Percentiles rank a stretch among this genome's conserved stretches.
Evolutionary conservation across 2,329 filamentous ascomycete species (phyloP).

Genomic region (Pseudopyrenochaeta lycopersici): DNA sequence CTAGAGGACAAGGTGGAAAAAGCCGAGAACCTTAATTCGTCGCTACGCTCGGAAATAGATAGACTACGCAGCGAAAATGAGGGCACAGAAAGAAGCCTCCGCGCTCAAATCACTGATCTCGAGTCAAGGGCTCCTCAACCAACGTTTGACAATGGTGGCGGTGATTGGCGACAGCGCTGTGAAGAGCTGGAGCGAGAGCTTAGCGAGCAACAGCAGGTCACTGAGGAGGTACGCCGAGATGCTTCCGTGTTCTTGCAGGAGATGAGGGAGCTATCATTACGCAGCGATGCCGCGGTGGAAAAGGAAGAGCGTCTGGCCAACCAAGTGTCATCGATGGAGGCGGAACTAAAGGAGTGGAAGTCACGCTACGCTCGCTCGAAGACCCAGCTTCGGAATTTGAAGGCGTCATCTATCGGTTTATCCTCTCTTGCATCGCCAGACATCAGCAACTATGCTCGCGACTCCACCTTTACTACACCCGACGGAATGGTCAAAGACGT

Average conservation of each 20-base stretch:
- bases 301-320: constrained; percentile 80
- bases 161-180: constrained; percentile 49
- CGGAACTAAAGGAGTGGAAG: constrained; percentile 89
- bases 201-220: constrained; percentile 81
- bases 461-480: constrained; percentile 73
- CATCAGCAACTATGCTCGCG: constrained; percentile 71
- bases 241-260: constrained; percentile 85
- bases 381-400: constrained; percentile 83
- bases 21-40: constrained; percentile 79
- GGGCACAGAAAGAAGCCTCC: constrained; percentile 68
- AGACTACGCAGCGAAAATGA: constrained; percentile 74
- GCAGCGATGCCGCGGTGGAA: constrained; percentile 80
- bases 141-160: constrained; percentile 29
- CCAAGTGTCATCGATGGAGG: constrained; percentile 79
- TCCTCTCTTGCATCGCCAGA: constrained; percentile 67
- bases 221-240: constrained; percentile 85
- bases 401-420: constrained; percentile 81
- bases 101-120: constrained; percentile 68
- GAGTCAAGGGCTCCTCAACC: constrained; percentile 36
- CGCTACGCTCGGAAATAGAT: constrained; percentile 80
- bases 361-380: constrained; percentile 87
- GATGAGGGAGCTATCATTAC: constrained; percentile 86
- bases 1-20: constrained; percentile 79
- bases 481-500: constrained; percentile 87
- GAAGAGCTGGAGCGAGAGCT: constrained; percentile 66